A percentile compares a stretch with the other conserved stretches of the same genome.
Conservation (phyloP, 2,329 filamentous ascomycete genomes). For the Penicillium sp. region DNA sequence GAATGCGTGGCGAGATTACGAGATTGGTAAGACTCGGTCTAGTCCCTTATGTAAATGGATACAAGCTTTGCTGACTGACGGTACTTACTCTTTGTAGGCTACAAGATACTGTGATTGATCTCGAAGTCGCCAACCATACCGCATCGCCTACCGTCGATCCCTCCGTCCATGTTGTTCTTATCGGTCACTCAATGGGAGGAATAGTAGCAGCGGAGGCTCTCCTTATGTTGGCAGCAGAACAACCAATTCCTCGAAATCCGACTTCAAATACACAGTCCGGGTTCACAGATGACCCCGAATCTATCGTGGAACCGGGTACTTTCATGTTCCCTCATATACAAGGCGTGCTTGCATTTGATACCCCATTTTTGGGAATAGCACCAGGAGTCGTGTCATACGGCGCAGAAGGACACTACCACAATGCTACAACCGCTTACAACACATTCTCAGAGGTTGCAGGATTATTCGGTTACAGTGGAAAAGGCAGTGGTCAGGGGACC, state of each 20-base stretch:
- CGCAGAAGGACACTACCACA: constrained; percentile 81
- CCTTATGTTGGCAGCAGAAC: constrained; percentile 69
- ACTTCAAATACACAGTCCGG: constrained; percentile 26
- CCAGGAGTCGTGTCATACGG: constrained; percentile 51
- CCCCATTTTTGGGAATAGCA: constrained; percentile 66
- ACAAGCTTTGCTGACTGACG: neutral
- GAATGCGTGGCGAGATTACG: constrained; percentile 47
- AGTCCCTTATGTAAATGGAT: neutral
- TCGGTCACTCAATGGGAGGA: constrained; percentile 89
- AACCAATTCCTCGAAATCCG: constrained; percentile 45
- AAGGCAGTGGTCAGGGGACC: constrained; percentile 21
- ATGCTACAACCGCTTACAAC: constrained; percentile 67
- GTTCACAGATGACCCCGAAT: constrained; percentile 14
- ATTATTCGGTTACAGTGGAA: constrained; percentile 63
- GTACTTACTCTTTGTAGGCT: constrained; percentile 56
- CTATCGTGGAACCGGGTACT: constrained; percentile 29
- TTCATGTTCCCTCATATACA: constrained; percentile 94
- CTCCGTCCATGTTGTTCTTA: constrained; percentile 74
- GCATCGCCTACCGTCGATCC: constrained; percentile 83
- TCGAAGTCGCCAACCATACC: constrained; percentile 79
- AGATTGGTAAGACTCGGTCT: constrained; percentile 43
- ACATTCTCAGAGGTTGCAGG: constrained; percentile 62
- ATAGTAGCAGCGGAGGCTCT: constrained; percentile 91
- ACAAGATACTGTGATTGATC: constrained; percentile 86
- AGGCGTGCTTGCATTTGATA: constrained; percentile 89